Percentiles rank a stretch among this genome's conserved stretches.
These are phyloP conservation scores for Chlamydomonas reinhardtii DNA, from an alignment of 163 green algal species.

Conservation along the genomic window DNA sequence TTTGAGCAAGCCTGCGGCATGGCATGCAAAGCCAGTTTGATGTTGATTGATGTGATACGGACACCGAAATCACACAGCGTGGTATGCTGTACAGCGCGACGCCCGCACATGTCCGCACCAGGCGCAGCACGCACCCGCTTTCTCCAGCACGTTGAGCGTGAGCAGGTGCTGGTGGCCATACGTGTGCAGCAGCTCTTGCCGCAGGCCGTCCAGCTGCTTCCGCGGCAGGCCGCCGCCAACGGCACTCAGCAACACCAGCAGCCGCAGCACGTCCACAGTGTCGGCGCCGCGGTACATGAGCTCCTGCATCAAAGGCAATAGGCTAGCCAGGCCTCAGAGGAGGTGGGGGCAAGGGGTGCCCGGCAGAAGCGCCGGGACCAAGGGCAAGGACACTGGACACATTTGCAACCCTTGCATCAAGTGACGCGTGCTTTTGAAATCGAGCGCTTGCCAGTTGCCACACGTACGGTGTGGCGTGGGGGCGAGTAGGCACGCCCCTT, in stretches of 20 bases:
- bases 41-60: too few relatives aligned
- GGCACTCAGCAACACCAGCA: conserved; percentile 87
- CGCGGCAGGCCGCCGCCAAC: conserved; percentile 81
- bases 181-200: conserved; percentile 72
- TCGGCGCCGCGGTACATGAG: conserved; percentile 76
- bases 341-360: neutral
- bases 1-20: conserved; percentile 56
- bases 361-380: neutral
- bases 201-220: conserved; percentile 61
- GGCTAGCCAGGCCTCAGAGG: too few relatives aligned
- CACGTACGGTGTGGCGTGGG: too few relatives aligned
- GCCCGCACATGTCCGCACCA: too few relatives aligned
- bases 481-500: neutral
- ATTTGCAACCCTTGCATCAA: too few relatives aligned
- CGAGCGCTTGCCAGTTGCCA: too few relatives aligned
- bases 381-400: too few relatives aligned
- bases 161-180: conserved; percentile 92
- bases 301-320: conserved; percentile 62
- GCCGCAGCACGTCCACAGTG: conserved; percentile 80
- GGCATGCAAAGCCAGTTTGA: too few relatives aligned
- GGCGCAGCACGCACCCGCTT: conserved; percentile 64
- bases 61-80: too few relatives aligned
- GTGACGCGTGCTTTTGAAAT: too few relatives aligned
- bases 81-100: too few relatives aligned
- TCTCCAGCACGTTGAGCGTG: conserved; percentile 81